Evolutionary conservation across 73 alveolate species (phyloP).

Genomic region (Paramecium sexaurelia): DNA sequence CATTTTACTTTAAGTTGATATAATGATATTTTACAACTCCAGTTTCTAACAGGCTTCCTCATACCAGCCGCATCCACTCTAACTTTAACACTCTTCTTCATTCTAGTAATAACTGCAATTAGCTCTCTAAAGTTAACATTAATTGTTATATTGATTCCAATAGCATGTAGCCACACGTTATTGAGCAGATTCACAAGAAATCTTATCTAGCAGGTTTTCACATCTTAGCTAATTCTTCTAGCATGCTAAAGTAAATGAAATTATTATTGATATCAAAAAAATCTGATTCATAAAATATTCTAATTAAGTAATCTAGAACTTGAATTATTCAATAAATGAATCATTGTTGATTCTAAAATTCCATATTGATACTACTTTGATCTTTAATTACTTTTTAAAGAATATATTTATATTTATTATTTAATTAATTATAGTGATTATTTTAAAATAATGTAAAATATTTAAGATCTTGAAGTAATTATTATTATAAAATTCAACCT

Average conservation of each 20-base stretch:
- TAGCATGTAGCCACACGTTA: not conserved
- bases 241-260: not conserved
- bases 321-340: not conserved
- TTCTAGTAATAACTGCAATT: not conserved
- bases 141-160: not conserved
- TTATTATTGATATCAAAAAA: not conserved
- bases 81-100: not conserved
- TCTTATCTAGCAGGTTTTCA: not conserved
- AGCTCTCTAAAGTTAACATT: not conserved
- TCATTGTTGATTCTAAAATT: not conserved
- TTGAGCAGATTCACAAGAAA: not conserved
- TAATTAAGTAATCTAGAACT: not conserved
- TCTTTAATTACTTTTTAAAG: not conserved
- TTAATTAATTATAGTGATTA: not conserved
- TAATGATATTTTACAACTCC: not conserved
- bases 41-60: not conserved
- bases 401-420: not conserved
- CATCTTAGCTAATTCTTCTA: not conserved
- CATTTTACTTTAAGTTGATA: not conserved
- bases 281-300: not conserved
- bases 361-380: not conserved
- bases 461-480: too few species aligned
- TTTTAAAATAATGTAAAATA: too few species aligned
- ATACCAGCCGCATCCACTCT: not conserved
- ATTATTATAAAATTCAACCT: too few species aligned